Base-by-base conservation (phyloP, 108 stramenopile genomes). In the Bacterosira constricta region DNA sequence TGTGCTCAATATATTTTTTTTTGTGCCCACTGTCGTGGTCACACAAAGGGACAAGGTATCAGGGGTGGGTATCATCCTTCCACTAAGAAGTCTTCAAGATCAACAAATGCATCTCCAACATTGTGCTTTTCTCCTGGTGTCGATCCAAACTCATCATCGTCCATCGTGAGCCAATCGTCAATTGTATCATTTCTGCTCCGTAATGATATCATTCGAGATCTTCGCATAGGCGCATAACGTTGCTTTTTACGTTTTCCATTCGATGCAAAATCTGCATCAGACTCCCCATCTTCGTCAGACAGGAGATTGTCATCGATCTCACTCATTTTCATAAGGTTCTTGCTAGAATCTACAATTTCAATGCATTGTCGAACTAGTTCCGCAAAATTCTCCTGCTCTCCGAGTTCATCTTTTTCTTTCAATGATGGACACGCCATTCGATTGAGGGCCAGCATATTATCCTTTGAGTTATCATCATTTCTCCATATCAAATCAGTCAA, bases 51-150 rank as follows among this genome's bases (percentile, higher is more conserved):
- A n/a, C n/a, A n/a, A n/a, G n/a, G n/a, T n/a, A n/a, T n/a, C n/a
- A n/a, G n/a, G n/a, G n/a, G n/a, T n/a, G n/a, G n/a, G 3, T 3
- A 36, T 58, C 44, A 73, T 12, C 75, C 75, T 23, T 76, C 75
- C 3, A 76, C 66, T 50, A 76, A 37, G 47, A 76, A 76, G 32
- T 76, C 75, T 56, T 76, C 75, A 23, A 76, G 75, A 55, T 76
- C 75, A 4, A 68, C 75, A 51, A 55, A 76, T 18, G 67, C 67
- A 63, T 76, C 75, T 26, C 54, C 42, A 36, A 30, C 58, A 47
- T 68, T 76, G 61, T 63, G 55, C 21, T 30, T 60, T 45, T 76
- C 75, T 46, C 67, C 75, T 9, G 67, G 60, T 18, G 60, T 30
- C 3, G 58, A 23, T 58, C 54, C 71, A 34, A 71, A 71, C 27